Conservation (phyloP, 371 early-diverging fungal genomes). For the Syncephalastrum sp. region DNA sequence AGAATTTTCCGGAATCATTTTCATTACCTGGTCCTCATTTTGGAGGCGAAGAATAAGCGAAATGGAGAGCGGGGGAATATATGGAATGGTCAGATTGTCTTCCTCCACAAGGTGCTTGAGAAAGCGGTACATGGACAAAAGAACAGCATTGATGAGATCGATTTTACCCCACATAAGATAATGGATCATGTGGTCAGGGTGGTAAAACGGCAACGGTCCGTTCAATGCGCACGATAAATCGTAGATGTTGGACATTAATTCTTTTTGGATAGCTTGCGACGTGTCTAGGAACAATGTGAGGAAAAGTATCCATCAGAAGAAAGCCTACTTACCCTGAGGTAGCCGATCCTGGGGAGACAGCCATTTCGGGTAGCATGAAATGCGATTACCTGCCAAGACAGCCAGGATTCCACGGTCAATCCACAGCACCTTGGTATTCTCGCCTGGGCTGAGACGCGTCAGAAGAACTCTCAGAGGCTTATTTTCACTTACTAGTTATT, state of each 20-base stretch:
- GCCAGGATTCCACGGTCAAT: conserved; percentile 63
- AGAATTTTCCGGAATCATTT: background rate
- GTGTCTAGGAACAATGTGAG: background rate
- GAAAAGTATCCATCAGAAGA: too few species aligned
- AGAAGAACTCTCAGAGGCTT: background rate
- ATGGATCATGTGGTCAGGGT: conserved; percentile 72
- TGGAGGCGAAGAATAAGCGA: conserved; percentile 52
- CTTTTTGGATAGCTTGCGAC: conserved; percentile 27
- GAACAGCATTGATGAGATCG: conserved; percentile 63
- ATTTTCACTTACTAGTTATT: conserved; percentile 33
- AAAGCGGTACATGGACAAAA: conserved; percentile 50
- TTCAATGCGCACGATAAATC: conserved; percentile 55
- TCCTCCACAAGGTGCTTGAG: conserved; percentile 50
- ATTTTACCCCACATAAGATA: conserved; percentile 80
- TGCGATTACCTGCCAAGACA: conserved; percentile 58
- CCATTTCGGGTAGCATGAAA: conserved; percentile 69
- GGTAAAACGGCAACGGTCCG: conserved; percentile 73
- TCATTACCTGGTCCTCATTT: conserved; percentile 35
- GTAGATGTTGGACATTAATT: conserved; percentile 53
- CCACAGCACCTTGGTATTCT: conserved; percentile 62
- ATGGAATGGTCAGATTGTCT: conserved; percentile 34
- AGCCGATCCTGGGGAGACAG: conserved; percentile 45
- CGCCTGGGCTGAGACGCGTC: conserved; percentile 19
- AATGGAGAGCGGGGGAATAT: conserved; percentile 51
- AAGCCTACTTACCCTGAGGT: conserved; percentile 21